Percentiles rank a stretch among this genome's conserved stretches.
Evolutionary conservation across 1,284 basidiomycete species (phyloP).

Genomic region (Heterobasidion occidentale): DNA sequence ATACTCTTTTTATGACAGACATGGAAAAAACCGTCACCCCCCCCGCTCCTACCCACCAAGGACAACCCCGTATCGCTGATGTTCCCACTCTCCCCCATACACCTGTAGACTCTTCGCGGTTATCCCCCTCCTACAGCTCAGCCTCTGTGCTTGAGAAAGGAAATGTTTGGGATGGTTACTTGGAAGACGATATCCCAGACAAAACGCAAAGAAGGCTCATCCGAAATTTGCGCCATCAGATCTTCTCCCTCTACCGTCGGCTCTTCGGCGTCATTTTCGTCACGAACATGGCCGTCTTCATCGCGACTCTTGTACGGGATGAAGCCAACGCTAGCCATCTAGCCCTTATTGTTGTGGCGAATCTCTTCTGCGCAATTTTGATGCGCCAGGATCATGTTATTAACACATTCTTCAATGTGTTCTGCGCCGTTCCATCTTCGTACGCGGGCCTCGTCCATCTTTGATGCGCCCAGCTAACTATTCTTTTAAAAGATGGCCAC

Average conservation of each 20-base stretch:
- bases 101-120: not conserved
- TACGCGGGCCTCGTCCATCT: slow-evolving; percentile 25
- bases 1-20: not conserved
- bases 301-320: slow-evolving; percentile 32
- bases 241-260: slow-evolving; percentile 49
- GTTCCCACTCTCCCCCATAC: not conserved
- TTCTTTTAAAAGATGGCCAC: slow-evolving; percentile 35
- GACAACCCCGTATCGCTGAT: not conserved
- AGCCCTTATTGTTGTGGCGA: slow-evolving; percentile 41
- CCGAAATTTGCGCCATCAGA: slow-evolving; percentile 45
- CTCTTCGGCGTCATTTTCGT: slow-evolving; percentile 51
- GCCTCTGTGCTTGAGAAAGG: slow-evolving; percentile 18
- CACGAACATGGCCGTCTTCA: slow-evolving; percentile 44
- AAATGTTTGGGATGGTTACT: slow-evolving; percentile 40
- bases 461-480: not conserved
- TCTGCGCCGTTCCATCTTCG: slow-evolving; percentile 34
- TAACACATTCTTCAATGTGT: slow-evolving; percentile 46
- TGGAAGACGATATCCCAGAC: slow-evolving; percentile 39
- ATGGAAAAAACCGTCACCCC: not conserved
- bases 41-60: not conserved
- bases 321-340: slow-evolving; percentile 36
- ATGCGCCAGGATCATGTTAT: slow-evolving; percentile 58
- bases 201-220: slow-evolving; percentile 38
- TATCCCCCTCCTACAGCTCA: not conserved
- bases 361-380: slow-evolving; percentile 47